Evolutionary conservation across 1,139 yeast species (phyloP), one percentile per base, ranked within the genome.

Genomic region (Wickerhamomyces sp.): DNA sequence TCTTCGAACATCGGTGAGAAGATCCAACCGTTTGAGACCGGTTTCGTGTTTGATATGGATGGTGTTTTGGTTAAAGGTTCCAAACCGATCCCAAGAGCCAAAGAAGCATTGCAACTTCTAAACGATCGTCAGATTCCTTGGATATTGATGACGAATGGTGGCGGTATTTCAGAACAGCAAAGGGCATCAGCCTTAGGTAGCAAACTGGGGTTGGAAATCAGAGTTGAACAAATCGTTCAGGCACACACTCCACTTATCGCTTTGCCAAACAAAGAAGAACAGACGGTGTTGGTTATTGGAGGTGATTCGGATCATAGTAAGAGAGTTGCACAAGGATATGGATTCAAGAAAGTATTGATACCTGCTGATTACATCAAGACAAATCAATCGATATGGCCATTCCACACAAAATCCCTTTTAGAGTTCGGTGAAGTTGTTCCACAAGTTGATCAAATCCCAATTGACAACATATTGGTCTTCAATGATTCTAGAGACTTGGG

Each of bases 401-500:
- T 83, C 53, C 81, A 83, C 47, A 64, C 73, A 4, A 65, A 65
- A 6, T 79, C 82, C 39, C 51, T 82, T 12, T 55, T 59, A 13
- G 48, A 62, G 19, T 70, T 66, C 57, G 76, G 82, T 1, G 47
- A 47, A 17, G 55, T 52, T 2, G 40, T 56, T 22, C 46, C 47
- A 1, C 47, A 51, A 16, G 44, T 62, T n/a, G 59, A 55, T 21
- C 59, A 58, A 3, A 63, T 64, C 34, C 75, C 76, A 12, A 69
- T 88, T 42, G 95, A 87, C 46, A 93, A 93, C 0, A 68, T 91
- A 2, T 62, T 91, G 44, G 89, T 88, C 28, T 88, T 89, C 59
- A 87, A 86, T 56, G 98, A 91, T 58, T 87, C 97, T 2, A 68
- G 95, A 38, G 97, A 91, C 54, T 72, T 88, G 79, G 89, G 87